A percentile compares a stretch with the other conserved stretches of the same genome.
phyloP scores from a whole-genome alignment of 768 basidiomycete species.

The Neoboletus magnificus region DNA sequence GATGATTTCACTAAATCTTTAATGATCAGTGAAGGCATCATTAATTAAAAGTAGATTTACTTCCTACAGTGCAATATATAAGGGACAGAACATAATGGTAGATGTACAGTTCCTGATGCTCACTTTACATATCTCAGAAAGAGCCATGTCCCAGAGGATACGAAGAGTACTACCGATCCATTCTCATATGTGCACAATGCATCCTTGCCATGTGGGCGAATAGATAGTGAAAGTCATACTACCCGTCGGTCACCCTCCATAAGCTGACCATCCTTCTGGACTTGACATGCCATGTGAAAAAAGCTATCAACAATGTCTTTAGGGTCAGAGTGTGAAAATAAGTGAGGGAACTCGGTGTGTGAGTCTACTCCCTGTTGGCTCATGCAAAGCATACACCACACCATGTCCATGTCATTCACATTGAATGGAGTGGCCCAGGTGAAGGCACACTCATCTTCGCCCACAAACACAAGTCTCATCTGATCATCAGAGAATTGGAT shows the following conservation, averaged over 20 bases:
- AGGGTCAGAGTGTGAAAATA: slow-evolving; percentile 3
- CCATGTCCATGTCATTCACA: background rate
- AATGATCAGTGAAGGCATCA: too few relatives aligned
- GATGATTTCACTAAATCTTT: too few relatives aligned
- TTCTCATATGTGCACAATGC: background rate
- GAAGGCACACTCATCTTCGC: slow-evolving; percentile 8
- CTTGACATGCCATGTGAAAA: slow-evolving; percentile 1
- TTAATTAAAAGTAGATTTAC: too few relatives aligned
- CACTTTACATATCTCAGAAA: background rate
- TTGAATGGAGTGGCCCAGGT: slow-evolving; percentile 8
- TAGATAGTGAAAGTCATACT: background rate
- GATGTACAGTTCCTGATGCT: background rate
- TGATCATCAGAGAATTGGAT: slow-evolving; percentile 10
- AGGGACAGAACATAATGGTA: too few relatives aligned
- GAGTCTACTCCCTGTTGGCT: background rate
- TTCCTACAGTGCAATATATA: too few relatives aligned
- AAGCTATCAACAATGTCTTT: slow-evolving; percentile 2
- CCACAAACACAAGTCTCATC: slow-evolving; percentile 4
- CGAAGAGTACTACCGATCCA: background rate
- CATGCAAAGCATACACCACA: background rate
- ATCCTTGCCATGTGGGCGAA: too few relatives aligned
- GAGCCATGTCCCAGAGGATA: background rate
- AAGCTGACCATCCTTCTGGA: slow-evolving; percentile 12
- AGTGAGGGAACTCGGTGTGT: background rate
- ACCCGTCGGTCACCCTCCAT: background rate